phyloP scores from a whole-genome alignment of 331 rosid genomes.

The Malus hybrid region DNA sequence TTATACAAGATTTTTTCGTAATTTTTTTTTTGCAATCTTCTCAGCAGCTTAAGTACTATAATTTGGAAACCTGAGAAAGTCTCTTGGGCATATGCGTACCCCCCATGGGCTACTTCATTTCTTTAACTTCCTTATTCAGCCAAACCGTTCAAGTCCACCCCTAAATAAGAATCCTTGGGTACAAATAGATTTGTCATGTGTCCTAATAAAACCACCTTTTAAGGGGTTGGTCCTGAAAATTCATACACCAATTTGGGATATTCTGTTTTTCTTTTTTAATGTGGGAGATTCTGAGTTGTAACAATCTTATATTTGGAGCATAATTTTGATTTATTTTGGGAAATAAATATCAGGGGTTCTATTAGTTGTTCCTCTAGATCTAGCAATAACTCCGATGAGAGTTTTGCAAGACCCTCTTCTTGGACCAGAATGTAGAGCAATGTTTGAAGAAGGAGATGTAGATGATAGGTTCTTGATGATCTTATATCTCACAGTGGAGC shows the following conservation, averaged over 20 bases:
- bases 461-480: constrained; percentile 87
- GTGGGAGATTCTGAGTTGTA: neutral
- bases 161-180: neutral
- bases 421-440: constrained; percentile 81
- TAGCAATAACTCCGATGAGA: constrained; percentile 96
- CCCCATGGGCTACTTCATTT: neutral
- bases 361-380: constrained; percentile 78
- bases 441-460: constrained; percentile 91
- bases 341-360: constrained; percentile 49
- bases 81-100: no score
- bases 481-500: constrained; percentile 78
- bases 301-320: constrained; percentile 1
- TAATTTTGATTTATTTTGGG: neutral
- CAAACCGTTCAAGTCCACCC: neutral
- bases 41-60: neutral
- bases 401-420: constrained; percentile 87
- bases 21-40: neutral
- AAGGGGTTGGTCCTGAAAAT: neutral
- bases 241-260: neutral
- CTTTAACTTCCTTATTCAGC: neutral
- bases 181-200: neutral
- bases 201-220: neutral
- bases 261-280: neutral
- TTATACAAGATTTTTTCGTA: neutral
- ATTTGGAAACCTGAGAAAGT: no score